phyloP scores from a whole-genome alignment of 176 grass and related monocot genomes.

The Rhynchospora pubera region DNA sequence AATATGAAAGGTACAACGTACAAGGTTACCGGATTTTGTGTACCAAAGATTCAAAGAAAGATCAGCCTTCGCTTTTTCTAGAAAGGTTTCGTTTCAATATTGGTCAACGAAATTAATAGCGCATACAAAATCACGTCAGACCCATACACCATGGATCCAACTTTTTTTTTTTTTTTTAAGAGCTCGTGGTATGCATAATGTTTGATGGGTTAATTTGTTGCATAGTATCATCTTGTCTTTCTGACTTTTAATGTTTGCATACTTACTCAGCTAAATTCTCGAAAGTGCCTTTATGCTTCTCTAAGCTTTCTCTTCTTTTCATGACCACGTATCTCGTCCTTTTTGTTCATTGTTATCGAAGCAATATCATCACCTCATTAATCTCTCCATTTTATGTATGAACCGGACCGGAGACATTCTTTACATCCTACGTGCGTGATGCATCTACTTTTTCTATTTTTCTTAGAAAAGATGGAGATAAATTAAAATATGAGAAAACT shows the following conservation, averaged over 20 bases:
- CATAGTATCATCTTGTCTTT: neutral
- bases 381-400: neutral
- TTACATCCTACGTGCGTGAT: neutral
- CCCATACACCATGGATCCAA: neutral
- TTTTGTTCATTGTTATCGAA: neutral
- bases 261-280: neutral
- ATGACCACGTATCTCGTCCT: neutral
- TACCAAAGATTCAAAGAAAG: neutral
- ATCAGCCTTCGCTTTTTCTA: neutral
- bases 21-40: too few species aligned
- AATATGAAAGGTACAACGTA: too few species aligned
- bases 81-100: neutral
- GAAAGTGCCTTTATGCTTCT: neutral
- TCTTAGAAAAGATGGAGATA: neutral
- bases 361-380: neutral
- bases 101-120: neutral
- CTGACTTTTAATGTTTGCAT: neutral
- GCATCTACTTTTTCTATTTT: neutral
- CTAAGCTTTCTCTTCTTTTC: conserved; percentile 1
- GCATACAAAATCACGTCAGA: neutral
- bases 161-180: too few species aligned
- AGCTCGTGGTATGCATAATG: neutral
- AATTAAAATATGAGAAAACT: neutral
- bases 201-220: neutral
- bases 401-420: neutral